Conservation (phyloP, 1,284 basidiomycete species). For the Taiwanofungus camphoratus region DNA sequence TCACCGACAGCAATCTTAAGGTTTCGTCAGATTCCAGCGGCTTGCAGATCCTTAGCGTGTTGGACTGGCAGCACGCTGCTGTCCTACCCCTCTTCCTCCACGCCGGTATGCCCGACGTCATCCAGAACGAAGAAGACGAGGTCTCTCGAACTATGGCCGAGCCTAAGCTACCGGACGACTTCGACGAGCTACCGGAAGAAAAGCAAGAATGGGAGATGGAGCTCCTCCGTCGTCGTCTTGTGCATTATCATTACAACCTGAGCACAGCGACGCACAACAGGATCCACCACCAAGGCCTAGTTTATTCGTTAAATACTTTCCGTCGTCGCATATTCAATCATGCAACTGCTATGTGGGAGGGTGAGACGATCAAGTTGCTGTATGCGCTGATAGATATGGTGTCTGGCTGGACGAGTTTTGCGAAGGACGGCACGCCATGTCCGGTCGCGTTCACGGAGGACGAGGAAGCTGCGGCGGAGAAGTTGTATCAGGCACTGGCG, state of each 20-base stretch:
- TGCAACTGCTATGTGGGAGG: conserved; percentile 39
- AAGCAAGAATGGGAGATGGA: conserved; percentile 25
- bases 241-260: conserved; percentile 40
- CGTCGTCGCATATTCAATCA: conserved; percentile 34
- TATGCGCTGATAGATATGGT: conserved; percentile 33
- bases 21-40: conserved; percentile 4
- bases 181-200: conserved; percentile 26
- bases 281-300: conserved; percentile 31
- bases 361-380: conserved; percentile 38
- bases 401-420: conserved; percentile 16
- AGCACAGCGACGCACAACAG: conserved; percentile 37
- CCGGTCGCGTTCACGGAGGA: conserved; percentile 38
- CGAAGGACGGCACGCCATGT: conserved; percentile 32
- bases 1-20: conserved; percentile 32
- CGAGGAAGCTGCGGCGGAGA: conserved; percentile 34
- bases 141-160: conserved; percentile 30
- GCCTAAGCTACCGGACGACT: conserved; percentile 35
- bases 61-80: conserved; percentile 41
- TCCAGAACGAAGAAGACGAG: conserved; percentile 41
- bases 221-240: conserved; percentile 35
- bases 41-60: conserved; percentile 28
- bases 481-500: conserved; percentile 26
- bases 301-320: conserved; percentile 29
- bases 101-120: conserved; percentile 33
- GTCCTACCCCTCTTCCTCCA: conserved; percentile 43